These are phyloP conservation scores for Fusarium napiforme DNA, from an alignment of 2,329 filamentous ascomycete genomes.

Conservation along the genomic window DNA sequence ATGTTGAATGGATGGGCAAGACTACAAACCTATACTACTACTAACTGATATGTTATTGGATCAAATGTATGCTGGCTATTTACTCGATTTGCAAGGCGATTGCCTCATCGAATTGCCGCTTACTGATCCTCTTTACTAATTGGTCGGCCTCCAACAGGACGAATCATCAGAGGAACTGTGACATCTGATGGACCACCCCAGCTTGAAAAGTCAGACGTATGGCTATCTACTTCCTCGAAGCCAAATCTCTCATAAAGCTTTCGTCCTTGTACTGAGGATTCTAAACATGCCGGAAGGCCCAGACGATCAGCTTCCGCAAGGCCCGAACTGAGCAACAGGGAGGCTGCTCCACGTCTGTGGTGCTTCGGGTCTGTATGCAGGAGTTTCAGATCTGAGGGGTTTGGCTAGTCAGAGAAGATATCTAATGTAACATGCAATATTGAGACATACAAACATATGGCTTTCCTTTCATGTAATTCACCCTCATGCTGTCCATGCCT, in stretches of 20 bases:
- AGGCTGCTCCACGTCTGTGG: conserved; percentile 50
- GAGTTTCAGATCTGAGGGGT: conserved; percentile 49
- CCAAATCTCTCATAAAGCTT: conserved; percentile 51
- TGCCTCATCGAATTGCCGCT: neutral
- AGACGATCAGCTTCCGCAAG: conserved; percentile 51
- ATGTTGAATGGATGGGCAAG: neutral
- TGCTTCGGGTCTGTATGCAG: conserved; percentile 53
- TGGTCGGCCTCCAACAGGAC: conserved; percentile 2
- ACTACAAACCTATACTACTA: neutral
- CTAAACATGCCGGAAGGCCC: conserved; percentile 51
- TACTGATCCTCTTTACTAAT: neutral
- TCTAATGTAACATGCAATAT: no score
- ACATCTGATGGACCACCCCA: conserved; percentile 44
- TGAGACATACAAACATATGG: conserved; percentile 50
- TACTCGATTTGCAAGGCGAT: no score
- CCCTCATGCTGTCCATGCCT: conserved; percentile 46
- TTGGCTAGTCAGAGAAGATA: neutral
- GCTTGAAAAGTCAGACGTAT: conserved; percentile 43
- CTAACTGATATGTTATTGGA: neutral
- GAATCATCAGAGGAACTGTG: conserved; percentile 42
- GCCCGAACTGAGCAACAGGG: conserved; percentile 50
- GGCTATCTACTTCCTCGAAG: conserved; percentile 47
- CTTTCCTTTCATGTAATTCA: conserved; percentile 47
- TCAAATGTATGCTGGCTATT: neutral
- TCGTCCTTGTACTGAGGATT: conserved; percentile 49